Evolutionary conservation across 805 yeast species (phyloP).

Genomic region (Clavispora phyllophila): DNA sequence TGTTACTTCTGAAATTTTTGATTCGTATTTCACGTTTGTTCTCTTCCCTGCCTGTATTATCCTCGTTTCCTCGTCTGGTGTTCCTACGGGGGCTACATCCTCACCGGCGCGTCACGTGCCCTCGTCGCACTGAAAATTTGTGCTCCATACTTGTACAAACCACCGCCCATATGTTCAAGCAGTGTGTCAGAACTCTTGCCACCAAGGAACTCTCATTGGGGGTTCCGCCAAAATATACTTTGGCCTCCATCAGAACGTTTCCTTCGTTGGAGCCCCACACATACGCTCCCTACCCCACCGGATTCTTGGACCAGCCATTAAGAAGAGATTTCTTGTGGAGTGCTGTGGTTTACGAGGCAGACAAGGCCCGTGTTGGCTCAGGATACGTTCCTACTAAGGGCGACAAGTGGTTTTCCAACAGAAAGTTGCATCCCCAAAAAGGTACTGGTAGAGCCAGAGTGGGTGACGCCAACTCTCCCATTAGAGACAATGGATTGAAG

Average conservation of each 20-base stretch:
- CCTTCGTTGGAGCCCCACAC: conserved; percentile 87
- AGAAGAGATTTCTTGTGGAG: conserved; percentile 93
- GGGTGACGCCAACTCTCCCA: conserved; percentile 95
- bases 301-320: conserved; percentile 66
- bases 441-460: conserved; percentile 94
- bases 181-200: conserved; percentile 4
- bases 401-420: conserved; percentile 79
- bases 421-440: conserved; percentile 82
- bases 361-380: conserved; percentile 83
- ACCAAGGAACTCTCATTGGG: conserved; percentile 11
- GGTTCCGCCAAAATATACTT: conserved; percentile 62
- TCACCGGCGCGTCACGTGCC: conserved; percentile 1
- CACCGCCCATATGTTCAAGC: conserved; percentile 4
- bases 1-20: too few relatives aligned
- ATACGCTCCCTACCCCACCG: conserved; percentile 69
- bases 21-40: too few relatives aligned
- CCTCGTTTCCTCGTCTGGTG: too few relatives aligned
- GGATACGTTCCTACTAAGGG: conserved; percentile 82
- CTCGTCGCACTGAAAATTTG: conserved; percentile 1
- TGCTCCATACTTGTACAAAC: background rate
- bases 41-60: too few relatives aligned
- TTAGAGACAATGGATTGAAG: conserved; percentile 80
- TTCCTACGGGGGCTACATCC: background rate
- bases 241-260: conserved; percentile 74
- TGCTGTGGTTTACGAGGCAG: conserved; percentile 90